Percentiles rank a stretch among this genome's conserved stretches.
These are phyloP conservation scores for Monascus ruber DNA, from an alignment of 2,329 filamentous ascomycete genomes.

Conservation along the genomic window DNA sequence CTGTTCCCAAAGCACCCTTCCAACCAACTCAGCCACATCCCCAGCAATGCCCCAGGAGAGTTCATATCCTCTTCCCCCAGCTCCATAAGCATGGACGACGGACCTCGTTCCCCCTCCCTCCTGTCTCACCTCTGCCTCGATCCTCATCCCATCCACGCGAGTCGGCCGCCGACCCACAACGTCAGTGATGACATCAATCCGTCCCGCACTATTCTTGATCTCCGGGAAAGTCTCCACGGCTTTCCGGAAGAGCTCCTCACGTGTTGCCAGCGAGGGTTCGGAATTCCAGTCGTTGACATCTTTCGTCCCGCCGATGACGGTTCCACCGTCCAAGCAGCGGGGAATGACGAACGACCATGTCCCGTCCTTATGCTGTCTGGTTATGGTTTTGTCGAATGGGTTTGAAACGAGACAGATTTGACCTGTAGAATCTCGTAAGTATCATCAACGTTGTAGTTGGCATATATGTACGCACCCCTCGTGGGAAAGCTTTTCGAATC, in stretches of 20 bases:
- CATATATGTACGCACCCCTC: constrained; percentile 18
- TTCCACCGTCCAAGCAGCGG: constrained; percentile 44
- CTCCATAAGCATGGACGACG: constrained; percentile 46
- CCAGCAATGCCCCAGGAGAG: constrained; percentile 42
- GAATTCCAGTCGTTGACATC: background rate
- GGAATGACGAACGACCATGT: constrained; percentile 46
- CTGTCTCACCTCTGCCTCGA: constrained; percentile 28
- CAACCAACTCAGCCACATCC: constrained; percentile 13
- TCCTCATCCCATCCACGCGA: constrained; percentile 25
- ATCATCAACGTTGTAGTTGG: background rate
- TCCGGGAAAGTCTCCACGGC: background rate
- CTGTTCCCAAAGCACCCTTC: too few species aligned
- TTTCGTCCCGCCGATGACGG: constrained; percentile 49
- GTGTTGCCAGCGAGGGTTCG: background rate
- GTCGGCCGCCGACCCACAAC: constrained; percentile 18
- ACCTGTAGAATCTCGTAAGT: background rate
- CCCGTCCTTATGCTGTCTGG: constrained; percentile 47
- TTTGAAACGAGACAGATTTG: background rate
- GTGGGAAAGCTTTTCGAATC: constrained; percentile 35
- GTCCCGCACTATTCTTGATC: constrained; percentile 2
- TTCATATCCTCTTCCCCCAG: constrained; percentile 45
- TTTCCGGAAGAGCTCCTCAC: background rate
- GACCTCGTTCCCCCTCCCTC: constrained; percentile 27
- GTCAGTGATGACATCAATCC: constrained; percentile 14
- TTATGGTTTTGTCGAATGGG: constrained; percentile 29